phyloP scores from a whole-genome alignment of 768 basidiomycete species.

The Lentinula sp. region DNA sequence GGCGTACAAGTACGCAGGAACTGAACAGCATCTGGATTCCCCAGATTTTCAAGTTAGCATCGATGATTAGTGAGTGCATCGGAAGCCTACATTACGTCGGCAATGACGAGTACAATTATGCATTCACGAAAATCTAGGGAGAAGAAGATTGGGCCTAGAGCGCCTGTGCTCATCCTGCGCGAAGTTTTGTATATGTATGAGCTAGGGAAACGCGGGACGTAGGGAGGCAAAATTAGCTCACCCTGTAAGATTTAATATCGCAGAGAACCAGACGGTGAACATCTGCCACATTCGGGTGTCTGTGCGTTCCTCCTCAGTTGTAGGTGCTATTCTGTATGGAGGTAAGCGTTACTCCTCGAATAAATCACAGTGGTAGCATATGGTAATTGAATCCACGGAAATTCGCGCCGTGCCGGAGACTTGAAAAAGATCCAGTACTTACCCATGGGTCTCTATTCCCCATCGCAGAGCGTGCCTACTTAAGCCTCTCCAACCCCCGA shows the following conservation, averaged over 20 bases:
- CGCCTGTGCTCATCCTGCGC: slow-evolving; percentile 46
- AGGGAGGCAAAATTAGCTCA: slow-evolving; percentile 18
- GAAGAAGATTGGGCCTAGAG: slow-evolving; percentile 55
- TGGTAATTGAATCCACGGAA: no score
- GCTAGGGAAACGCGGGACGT: neutral
- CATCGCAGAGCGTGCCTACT: slow-evolving; percentile 7
- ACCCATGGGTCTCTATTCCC: slow-evolving; percentile 28
- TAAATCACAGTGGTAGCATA: neutral
- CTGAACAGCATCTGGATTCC: slow-evolving; percentile 20
- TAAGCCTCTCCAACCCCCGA: neutral
- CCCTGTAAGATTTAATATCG: slow-evolving; percentile 60
- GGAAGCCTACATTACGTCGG: slow-evolving; percentile 10
- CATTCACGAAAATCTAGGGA: slow-evolving; percentile 46
- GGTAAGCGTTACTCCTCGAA: neutral
- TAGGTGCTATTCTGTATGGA: slow-evolving; percentile 43
- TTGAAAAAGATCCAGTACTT: neutral
- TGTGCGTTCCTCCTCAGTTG: slow-evolving; percentile 38
- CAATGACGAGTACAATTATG: slow-evolving; percentile 36
- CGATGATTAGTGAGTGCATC: neutral
- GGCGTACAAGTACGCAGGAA: slow-evolving; percentile 59
- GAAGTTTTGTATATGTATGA: neutral
- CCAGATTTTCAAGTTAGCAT: neutral
- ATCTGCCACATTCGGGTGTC: slow-evolving; percentile 59
- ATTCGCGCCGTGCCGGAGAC: neutral
- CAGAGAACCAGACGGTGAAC: slow-evolving; percentile 70